Evolutionary conservation across 805 yeast species (phyloP), one percentile per base, ranked within the genome.

Genomic region (Clavispora santaluciae): DNA sequence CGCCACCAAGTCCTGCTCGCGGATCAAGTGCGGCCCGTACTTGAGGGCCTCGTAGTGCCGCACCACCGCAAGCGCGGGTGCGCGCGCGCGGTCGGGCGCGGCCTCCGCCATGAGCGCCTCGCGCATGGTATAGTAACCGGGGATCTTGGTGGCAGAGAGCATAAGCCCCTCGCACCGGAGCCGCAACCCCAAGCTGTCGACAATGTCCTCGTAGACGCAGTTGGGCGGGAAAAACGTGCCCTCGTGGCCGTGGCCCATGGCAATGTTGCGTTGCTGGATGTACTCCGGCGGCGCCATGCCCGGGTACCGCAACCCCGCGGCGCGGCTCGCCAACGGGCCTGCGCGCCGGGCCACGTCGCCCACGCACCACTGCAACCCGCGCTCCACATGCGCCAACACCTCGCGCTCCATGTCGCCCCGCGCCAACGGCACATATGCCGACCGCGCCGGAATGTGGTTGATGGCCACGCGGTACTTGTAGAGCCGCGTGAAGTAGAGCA

Each of bases 361-460:
- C 17, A 45, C 40, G 47, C 73, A 68, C 28, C 53, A 35, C 28
- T 41, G 38, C 12, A 68, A 51, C 20, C 50, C 60, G 15, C 46
- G 36, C 17, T 57, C 60, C 9, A 70, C 59, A 29, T 50, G 45
- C n/a, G 40, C 31, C 29, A 44, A 53, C 18, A 62, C 63, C 10
- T 44, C 46, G 15, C 44, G 43, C 6, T 69, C 71, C 37, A 63
- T 87, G 43, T 75, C 80, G 6, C 70, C 61, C 30, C 43, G 42
- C 22, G 79, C 75, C 13, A 78, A 68, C 1, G 95, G 90, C 21
- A 89, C 71, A 58, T 87, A 88, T 16, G 78, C 65, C 46, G 83
- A 76, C 40, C 48, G 52, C 33, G 50, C 38, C 0, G 97, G 97
- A 15, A 90, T 85, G 49, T 84, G 93, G 43, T 78, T 76, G 46